phyloP scores from a whole-genome alignment of 208 protist genomes.

The Phytomonas sp. region DNA sequence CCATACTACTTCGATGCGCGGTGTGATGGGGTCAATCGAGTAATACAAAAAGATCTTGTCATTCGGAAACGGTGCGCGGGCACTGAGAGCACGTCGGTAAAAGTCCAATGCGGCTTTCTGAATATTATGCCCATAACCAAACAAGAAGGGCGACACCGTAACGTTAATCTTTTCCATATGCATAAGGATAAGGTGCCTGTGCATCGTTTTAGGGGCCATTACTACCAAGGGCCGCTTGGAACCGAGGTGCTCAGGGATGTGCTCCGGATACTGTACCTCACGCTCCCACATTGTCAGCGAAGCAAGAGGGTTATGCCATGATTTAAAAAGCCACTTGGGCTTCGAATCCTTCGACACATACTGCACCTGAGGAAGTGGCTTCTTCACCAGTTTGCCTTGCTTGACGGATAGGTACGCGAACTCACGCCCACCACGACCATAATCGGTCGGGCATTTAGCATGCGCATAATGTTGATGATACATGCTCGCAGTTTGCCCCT shows the following conservation, averaged over 20 bases:
- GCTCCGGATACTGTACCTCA: constrained; percentile 86
- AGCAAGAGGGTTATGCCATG: constrained; percentile 79
- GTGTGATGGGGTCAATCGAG: constrained; percentile 75
- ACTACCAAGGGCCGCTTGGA: constrained; percentile 80
- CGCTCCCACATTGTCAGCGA: constrained; percentile 80
- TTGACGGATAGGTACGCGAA: constrained; percentile 70
- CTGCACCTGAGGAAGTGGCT: constrained; percentile 78
- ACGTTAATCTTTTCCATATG: constrained; percentile 87
- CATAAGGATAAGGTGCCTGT: constrained; percentile 80
- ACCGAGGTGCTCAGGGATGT: constrained; percentile 78
- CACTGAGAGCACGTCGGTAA: constrained; percentile 77
- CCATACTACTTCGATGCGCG: constrained; percentile 87
- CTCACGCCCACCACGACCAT: constrained; percentile 79
- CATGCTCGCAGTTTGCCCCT: constrained; percentile 66
- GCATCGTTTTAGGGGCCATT: constrained; percentile 66
- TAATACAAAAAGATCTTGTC: constrained; percentile 88
- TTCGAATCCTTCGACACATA: constrained; percentile 63
- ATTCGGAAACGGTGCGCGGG: constrained; percentile 68
- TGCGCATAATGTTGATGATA: constrained; percentile 88
- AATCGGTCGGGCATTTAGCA: constrained; percentile 87
- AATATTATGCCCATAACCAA: constrained; percentile 78
- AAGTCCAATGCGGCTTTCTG: constrained; percentile 83
- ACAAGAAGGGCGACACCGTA: constrained; percentile 78
- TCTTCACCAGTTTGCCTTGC: constrained; percentile 61
- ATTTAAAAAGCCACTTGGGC: constrained; percentile 87